Percentiles rank a stretch among this genome's conserved stretches.
Conservation (phyloP, 306 rosid species). For the Mimosa pudica region DNA sequence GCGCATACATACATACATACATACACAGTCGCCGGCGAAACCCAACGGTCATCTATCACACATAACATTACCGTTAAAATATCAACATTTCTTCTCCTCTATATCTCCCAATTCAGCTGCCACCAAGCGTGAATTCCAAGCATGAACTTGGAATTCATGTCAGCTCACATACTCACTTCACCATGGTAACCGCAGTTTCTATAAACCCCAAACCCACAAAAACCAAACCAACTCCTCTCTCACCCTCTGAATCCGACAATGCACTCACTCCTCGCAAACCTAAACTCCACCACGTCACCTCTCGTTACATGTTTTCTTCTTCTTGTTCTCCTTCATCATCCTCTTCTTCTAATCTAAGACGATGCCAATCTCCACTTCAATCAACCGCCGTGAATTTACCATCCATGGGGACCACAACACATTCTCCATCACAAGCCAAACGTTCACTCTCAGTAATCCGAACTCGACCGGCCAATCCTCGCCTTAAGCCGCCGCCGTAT, state of each 20-base stretch:
- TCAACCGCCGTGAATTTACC: conserved; percentile 50
- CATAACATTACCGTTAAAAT: neutral
- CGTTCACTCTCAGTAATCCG: conserved; percentile 71
- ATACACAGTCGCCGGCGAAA: conserved; percentile 21
- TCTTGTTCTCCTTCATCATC: conserved; percentile 35
- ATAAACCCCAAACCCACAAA: conserved; percentile 50
- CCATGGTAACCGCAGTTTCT: conserved; percentile 80
- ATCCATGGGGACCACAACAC: conserved; percentile 36
- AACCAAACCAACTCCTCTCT: conserved; percentile 51
- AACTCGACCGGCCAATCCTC: conserved; percentile 58
- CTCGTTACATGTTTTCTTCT: conserved; percentile 73
- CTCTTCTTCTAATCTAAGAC: conserved; percentile 45
- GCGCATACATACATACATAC: neutral
- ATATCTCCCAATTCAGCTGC: neutral
- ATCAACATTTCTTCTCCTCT: neutral
- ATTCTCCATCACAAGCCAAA: conserved; percentile 41
- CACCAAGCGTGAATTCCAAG: conserved; percentile 35
- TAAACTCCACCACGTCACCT: conserved; percentile 71
- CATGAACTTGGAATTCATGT: conserved; percentile 39
- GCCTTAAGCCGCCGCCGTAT: conserved; percentile 50
- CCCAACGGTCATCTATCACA: conserved; percentile 59
- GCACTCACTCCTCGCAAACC: conserved; percentile 53
- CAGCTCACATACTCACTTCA: conserved; percentile 16
- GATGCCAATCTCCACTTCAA: conserved; percentile 67
- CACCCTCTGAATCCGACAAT: conserved; percentile 76